Conservation (phyloP, 2,329 filamentous ascomycete genomes). For the Aspergillus fischeri region DNA sequence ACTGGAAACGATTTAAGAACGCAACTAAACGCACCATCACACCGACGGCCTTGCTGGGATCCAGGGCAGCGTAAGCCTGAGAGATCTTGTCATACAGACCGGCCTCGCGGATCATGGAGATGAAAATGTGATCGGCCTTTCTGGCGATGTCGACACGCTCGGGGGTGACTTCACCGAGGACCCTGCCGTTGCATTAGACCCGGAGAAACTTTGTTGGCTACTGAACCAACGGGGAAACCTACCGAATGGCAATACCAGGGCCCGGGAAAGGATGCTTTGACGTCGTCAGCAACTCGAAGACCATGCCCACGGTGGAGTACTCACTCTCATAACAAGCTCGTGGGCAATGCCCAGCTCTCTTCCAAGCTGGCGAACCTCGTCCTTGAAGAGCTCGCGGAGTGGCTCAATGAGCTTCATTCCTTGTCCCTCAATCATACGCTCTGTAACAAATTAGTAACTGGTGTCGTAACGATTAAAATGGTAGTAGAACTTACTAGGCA, state of each 20-base stretch:
- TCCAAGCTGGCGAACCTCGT: conserved; percentile 70
- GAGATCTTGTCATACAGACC: conserved; percentile 55
- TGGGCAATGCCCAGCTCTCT: conserved; percentile 66
- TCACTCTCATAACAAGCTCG: conserved; percentile 66
- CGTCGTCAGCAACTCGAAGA: conserved; percentile 19
- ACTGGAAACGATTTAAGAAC: conserved; percentile 50
- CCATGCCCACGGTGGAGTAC: conserved; percentile 56
- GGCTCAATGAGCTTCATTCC: conserved; percentile 62
- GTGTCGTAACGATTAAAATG: not conserved
- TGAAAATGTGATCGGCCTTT: conserved; percentile 45
- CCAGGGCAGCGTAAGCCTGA: conserved; percentile 66
- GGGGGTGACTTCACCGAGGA: conserved; percentile 78
- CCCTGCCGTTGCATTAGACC: conserved; percentile 23
- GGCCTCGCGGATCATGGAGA: conserved; percentile 42
- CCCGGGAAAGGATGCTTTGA: conserved; percentile 47
- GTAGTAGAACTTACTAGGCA: conserved; percentile 5
- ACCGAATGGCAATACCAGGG: conserved; percentile 68
- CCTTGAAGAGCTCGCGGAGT: conserved; percentile 76
- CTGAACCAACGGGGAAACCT: not conserved
- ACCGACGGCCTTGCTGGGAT: conserved; percentile 60
- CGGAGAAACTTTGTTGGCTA: not conserved
- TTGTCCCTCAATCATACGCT: conserved; percentile 50
- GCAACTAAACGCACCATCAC: conserved; percentile 58
- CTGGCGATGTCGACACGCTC: conserved; percentile 72
- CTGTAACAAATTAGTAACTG: not conserved